A percentile compares a stretch with the other conserved stretches of the same genome.
Evolutionary conservation across 2,329 filamentous ascomycete genomes (phyloP).

Genomic region (Metarhizium brunneum): DNA sequence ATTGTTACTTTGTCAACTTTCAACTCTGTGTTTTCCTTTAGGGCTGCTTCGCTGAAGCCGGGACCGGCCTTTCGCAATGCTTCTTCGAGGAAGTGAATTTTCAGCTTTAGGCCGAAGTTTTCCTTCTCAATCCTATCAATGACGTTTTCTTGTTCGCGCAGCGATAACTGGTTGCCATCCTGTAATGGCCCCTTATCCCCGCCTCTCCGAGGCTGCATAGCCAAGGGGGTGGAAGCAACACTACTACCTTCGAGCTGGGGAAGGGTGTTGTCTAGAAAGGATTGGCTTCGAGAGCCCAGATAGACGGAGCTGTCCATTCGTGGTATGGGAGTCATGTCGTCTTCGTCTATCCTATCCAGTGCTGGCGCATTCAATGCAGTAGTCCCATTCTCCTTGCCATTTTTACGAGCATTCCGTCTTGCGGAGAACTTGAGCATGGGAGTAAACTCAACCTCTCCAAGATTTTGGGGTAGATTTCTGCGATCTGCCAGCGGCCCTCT

Average conservation of each 20-base stretch:
- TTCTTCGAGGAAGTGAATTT: constrained; percentile 94
- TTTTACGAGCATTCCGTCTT: constrained; percentile 58
- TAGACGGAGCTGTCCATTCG: constrained; percentile 64
- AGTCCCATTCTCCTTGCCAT: constrained; percentile 52
- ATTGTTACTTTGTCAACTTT: constrained; percentile 89
- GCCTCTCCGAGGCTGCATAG: constrained; percentile 53
- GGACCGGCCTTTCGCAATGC: constrained; percentile 79
- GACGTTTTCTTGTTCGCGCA: constrained; percentile 90
- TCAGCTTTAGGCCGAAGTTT: constrained; percentile 93
- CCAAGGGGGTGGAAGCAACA: constrained; percentile 72
- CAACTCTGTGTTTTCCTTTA: constrained; percentile 92
- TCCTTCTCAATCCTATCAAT: constrained; percentile 97
- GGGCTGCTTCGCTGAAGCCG: constrained; percentile 77
- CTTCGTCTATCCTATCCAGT: constrained; percentile 55
- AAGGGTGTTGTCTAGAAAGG: constrained; percentile 59
- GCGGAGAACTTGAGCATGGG: constrained; percentile 80
- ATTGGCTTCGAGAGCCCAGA: constrained; percentile 54
- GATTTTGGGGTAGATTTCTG: constrained; percentile 58
- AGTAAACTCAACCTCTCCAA: constrained; percentile 76
- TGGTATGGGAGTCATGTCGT: constrained; percentile 68
- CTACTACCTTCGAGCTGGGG: constrained; percentile 73
- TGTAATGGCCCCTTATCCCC: constrained; percentile 61
- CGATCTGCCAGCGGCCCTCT: constrained; percentile 61
- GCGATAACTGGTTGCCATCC: constrained; percentile 80
- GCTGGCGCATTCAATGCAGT: constrained; percentile 59